Base-by-base conservation (phyloP, 305 asterid genomes). In the Solanum hybrid region DNA sequence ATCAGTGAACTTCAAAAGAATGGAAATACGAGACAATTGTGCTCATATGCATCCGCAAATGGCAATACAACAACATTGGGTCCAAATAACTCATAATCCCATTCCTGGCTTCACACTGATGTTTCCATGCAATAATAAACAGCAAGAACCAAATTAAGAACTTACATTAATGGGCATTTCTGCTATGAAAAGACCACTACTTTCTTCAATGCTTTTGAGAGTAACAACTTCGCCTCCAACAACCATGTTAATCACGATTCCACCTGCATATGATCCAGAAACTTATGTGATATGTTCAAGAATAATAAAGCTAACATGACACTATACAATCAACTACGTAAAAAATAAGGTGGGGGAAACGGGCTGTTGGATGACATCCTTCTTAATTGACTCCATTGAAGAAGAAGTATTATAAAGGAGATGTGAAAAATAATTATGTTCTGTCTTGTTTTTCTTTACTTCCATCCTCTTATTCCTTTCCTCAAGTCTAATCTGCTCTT, bases 141-240 rank as follows among this genome's bases (percentile, higher is more conserved):
- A 82, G 86, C 86, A 89, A 51, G 14, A 89, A 33, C 42, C 67
- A 84, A 80, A 89, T 28, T 85, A 37, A 86, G 46, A 91, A 86
- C 98, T 93, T 92, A 97, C 99, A 89, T 97, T 92, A 91, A 96
- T 97, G 89, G 99, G 99, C 99, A 98, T 97, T 94, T 97, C 99
- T 87, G 93, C 96, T 89, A 95, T 95, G 90, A 94, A 90, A 87
- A 96, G 93, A 77, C 98, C 97, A 79, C 96, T 94, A 94, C 92
- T 96, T 92, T 96, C 98, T 94, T 98, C 99, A 90, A 98, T 95
- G 94, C 89, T 94, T 95, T 93, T 98, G 91, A 98, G 98, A 90
- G 93, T 89, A 85, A 93, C 95, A 36, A 96, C 98, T 93, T 98
- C 99, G 86, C 99, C 98, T 89, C 98, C 98, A 33, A 95, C 99